Base-by-base conservation (phyloP, 2,329 filamentous ascomycete species). In the Aspergillus neotritici region DNA sequence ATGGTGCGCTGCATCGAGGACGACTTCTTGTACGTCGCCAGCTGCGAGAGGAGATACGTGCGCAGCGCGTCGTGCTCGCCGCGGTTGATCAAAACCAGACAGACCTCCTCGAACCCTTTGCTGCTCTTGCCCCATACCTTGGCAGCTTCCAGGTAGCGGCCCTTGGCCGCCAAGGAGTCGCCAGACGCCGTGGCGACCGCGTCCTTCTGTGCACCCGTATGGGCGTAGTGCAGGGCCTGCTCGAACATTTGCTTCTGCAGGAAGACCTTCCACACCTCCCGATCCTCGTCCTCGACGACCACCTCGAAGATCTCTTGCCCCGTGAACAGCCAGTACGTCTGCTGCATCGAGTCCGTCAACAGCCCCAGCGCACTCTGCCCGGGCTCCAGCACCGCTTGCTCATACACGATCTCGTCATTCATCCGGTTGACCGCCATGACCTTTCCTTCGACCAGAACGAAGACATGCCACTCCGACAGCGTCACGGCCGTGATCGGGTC, bases 311-410 rank as follows among this genome's bases (percentile, higher is more conserved):
- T 95, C 58, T 94, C 89, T 44, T 87, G 79, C 0, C 80, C 78
- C 0, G 91, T 97, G 60, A 97, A 94, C 2, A 98, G 77, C 93
- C 94, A 98, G 62, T 91, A 96, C 0, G 93, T 98, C 59, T 91
- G 94, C 72, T 96, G 95, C 64, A 93, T 91, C 48, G 86, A 78
- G 65, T 98, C 93, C 7, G 91, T 83, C 39, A 89, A 84, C 13
- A 98, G 77, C 0, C 87, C 89, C n/a, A 98, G 72, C 4, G 84
- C 81, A 56, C 77, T 83, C 56, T 95, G 86, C 0, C 85, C 86
- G 4, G 81, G 77, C 43, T 91, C 85, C 11, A 97, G 73, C 4
- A 98, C 84, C 15, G 83, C 75, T 65, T 97, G 89, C 62, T 96
- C 87, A 55, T 93, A 94, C 2, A 95, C 85, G 37, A 91, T 75